Base-by-base conservation (phyloP, 1,284 basidiomycete genomes). In the Lentinula novae-zelandiae region DNA sequence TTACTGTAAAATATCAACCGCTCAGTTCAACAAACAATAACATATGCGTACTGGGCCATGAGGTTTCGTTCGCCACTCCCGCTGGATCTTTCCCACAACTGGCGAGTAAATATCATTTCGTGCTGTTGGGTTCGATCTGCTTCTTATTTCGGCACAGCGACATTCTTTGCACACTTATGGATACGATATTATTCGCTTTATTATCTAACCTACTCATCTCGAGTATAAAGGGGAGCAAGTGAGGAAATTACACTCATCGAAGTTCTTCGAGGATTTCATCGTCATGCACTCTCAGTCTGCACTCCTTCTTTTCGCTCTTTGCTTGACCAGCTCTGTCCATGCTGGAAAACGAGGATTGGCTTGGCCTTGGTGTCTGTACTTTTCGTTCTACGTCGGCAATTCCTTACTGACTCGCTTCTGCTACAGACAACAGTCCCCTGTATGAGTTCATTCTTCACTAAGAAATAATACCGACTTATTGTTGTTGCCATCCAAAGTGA, bases 401-500 rank as follows among this genome's bases (percentile, higher is more conserved):
- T 56, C 27, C 33, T 15, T 15, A 44, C n/a, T 49, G 9, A 31
- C 8, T 48, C 27, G 27, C 27, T 38, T 34, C 57, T 12, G 31
- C 10, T 8, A 31, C 57, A 62, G 63, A 65, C 38, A 65, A 65
- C 58, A 39, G 10, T 27, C 46, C 59, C 46, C 55, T 65, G 64
- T 63, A 59, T 20, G 62, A 17, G 13, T 13, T 15, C n/a, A 40
- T 12, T 4, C n/a, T 39, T 39, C n/a, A 6, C 13, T 27, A 27
- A 27, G 3, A 27, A 27, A 27, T 27, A 3, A 22, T 20, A 27
- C 34, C 42, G 53, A 54, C 4, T 39, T 31, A 12, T n/a, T 27
- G 9, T 31, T 44, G 42, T n/a, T n/a, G 17, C 17, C 42, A 9
- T 50, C 20, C 15, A 53, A 53, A 73, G 72, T 17, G 31, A 74